Evolutionary conservation across 192 early-diverging fungal species (phyloP), one percentile per base, ranked within the genome.

Genomic region (Blastocladiella britannica): DNA sequence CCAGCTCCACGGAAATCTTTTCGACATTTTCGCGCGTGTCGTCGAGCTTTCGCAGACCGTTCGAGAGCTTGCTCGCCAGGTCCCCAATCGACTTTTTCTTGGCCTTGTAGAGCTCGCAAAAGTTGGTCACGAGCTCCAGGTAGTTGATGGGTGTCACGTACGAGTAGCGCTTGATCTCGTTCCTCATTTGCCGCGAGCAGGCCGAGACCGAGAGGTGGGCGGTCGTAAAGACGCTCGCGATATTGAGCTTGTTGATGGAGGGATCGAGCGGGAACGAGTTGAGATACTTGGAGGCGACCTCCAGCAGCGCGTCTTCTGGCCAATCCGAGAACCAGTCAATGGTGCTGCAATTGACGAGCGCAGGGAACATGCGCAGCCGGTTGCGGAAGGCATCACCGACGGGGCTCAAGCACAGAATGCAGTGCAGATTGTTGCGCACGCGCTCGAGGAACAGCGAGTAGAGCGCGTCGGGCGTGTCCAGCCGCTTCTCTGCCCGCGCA

Each of bases 341-440:
- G 51, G 97, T 94, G 72, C 96, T 97, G 64, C 96, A 88, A 65
- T 99, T 99, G 82, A 99, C 97, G 69, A 99, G 77, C n/a, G 96
- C 96, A 31, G 96, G 96, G 7, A 91, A 95, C 4, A 93, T 97
- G 9, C 94, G 91, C 0, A 92, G 89, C 31, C 91, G 83, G 24
- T 83, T 81, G 5, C 86, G 88, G 24, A 97, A 71, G 25, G 86
- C 91, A 20, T 77, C 87, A 55, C 87, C 83, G 0, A 94, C 94
- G 7, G 96, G 96, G 65, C 97, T 99, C 96, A 99, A 97, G 15
- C 94, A 97, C 62, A 99, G 97, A 9, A 99, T 91, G 27, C 97
- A 91, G 63, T 99, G 96, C 43, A 99, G 66, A 63, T 99, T 99
- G 52, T 79, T 81, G 76, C 83, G 85, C 52, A 99, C 89, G 66